Percentiles rank a stretch among this genome's conserved stretches.
Evolutionary conservation across 2,329 filamentous ascomycete genomes (phyloP).

Genomic region (Fulvia fulva): DNA sequence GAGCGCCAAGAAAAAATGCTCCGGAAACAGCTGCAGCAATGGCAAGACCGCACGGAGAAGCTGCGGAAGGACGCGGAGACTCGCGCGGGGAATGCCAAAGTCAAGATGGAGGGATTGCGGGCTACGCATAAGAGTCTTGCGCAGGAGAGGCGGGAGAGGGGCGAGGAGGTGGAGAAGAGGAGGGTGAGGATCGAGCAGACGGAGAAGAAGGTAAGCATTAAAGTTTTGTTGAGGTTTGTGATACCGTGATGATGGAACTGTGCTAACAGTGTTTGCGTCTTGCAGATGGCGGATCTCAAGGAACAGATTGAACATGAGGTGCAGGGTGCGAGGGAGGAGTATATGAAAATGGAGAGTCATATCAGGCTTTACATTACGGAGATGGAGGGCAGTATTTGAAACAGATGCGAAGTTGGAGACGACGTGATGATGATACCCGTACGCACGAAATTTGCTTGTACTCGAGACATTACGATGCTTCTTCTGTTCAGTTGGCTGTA

Average conservation of each 20-base stretch:
- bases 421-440: no score
- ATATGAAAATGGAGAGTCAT: conserved; percentile 94
- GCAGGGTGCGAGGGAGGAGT: conserved; percentile 85
- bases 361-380: conserved; percentile 97
- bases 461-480: no score
- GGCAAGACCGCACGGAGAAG: conserved; percentile 81
- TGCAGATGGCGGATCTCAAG: conserved; percentile 91
- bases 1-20: conserved; percentile 82
- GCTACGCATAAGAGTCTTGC: conserved; percentile 74
- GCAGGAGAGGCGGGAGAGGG: conserved; percentile 81
- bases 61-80: conserved; percentile 74
- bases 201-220: conserved; percentile 79
- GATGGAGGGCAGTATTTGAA: conserved; percentile 84
- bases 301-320: conserved; percentile 96
- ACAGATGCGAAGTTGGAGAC: no score
- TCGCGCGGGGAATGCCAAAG: conserved; percentile 76
- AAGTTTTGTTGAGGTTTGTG: background rate
- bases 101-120: conserved; percentile 85
- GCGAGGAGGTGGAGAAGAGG: conserved; percentile 85
- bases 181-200: conserved; percentile 95
- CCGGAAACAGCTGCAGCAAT: conserved; percentile 77
- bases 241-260: background rate
- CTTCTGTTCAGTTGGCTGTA: background rate
- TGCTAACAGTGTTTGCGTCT: conserved; percentile 17
- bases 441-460: no score